These are phyloP conservation scores for Coelastrella sp. DNA, from an alignment of 139 green algal genomes.

Conservation along the genomic window DNA sequence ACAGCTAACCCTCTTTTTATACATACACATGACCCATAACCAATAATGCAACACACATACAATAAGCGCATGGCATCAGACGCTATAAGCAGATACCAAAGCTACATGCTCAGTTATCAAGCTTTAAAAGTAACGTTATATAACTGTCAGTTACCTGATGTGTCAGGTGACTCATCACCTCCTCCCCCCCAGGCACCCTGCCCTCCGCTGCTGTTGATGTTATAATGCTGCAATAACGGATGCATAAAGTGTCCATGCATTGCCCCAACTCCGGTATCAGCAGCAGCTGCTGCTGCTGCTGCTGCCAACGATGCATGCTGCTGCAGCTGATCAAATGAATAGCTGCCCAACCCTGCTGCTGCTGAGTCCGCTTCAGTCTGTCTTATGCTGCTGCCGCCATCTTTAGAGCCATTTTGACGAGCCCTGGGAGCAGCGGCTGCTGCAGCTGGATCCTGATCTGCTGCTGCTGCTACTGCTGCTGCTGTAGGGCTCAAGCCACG, in stretches of 20 bases:
- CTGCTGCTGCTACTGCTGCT: constrained; percentile 18
- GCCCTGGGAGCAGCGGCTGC: neutral
- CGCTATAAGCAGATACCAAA: neutral
- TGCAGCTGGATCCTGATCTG: neutral
- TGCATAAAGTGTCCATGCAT: constrained; percentile 28
- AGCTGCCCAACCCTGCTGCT: neutral
- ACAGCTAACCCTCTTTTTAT: too few relatives aligned
- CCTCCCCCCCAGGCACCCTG: neutral
- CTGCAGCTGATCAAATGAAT: neutral
- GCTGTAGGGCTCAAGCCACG: too few relatives aligned
- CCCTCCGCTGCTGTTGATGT: neutral
- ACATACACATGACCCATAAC: too few relatives aligned
- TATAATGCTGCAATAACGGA: constrained; percentile 24
- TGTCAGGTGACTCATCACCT: neutral
- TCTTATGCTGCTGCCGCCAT: constrained; percentile 6
- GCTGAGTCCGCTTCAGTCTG: too few relatives aligned
- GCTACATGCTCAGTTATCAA: too few relatives aligned
- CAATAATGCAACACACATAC: too few relatives aligned
- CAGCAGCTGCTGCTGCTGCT: neutral
- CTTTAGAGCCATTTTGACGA: neutral
- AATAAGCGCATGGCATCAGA: too few relatives aligned
- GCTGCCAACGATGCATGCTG: too few relatives aligned
- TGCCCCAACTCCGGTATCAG: neutral
- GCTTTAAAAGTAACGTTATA: neutral
- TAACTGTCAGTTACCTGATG: neutral